Base-by-base conservation (phyloP, 208 protist genomes). In the Trypanosoma melophagium region DNA sequence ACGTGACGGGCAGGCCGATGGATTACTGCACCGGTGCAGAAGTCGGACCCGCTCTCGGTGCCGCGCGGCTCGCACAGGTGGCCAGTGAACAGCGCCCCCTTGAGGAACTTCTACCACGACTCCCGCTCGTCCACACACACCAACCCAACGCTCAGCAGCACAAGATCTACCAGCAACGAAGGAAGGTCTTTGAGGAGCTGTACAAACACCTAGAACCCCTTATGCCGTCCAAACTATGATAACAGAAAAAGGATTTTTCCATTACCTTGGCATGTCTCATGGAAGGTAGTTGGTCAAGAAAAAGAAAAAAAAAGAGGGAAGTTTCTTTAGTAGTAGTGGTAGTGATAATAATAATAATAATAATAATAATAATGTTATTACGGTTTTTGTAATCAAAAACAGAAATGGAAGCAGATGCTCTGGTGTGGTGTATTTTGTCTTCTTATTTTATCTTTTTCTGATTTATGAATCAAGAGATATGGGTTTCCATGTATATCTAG, bases 11-110 rank as follows among this genome's bases (percentile, higher is more conserved):
- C 28, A 68, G 76, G 42, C 51, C 76, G 45, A 81, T 90, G 22
- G 64, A 87, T 57, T 90, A 86, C 76, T 89, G 87, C 77, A 69
- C 58, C 19, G 84, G 87, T n/a, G 69, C 81, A 1, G 83, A 90
- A 61, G 77, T 90, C 16, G 87, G 82, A 51, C 80, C 84, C 7
- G 79, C 84, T 3, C 77, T 90, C 3, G 84, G 84, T 19, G 82
- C 81, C 28, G 86, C 82, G 61, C 77, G 84, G 35, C 75, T 93
- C 21, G 84, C 87, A 8, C 87, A 89, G 74, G 76, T 90, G 19
- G 80, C 82, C 21, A 66, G 89, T 14, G 81, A 93, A 56, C 76
- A 77, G 53, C 69, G 74, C 1, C 71, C 79, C 4, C 51, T 90
- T n/a, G 71, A 76, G 65, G 76, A 84, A 60, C 59, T 90, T 54